These are phyloP conservation scores for Mucor lusitanicus DNA, from an alignment of 371 early-diverging fungal genomes.

Conservation along the genomic window DNA sequence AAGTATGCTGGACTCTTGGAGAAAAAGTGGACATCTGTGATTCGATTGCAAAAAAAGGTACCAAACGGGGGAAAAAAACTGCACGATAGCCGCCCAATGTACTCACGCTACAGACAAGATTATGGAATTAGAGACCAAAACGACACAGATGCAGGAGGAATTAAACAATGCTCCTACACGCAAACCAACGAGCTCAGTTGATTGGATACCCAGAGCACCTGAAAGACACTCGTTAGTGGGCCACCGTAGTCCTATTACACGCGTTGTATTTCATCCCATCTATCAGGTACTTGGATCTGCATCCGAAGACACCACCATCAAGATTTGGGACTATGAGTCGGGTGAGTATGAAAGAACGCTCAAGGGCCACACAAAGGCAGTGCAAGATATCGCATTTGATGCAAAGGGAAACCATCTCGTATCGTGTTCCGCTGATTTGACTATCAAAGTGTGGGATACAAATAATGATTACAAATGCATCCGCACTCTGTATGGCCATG, in stretches of 20 bases:
- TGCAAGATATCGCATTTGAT: conserved; percentile 83
- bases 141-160: conserved; percentile 78
- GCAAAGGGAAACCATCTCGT: conserved; percentile 78
- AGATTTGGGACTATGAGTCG: conserved; percentile 90
- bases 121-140: conserved; percentile 85
- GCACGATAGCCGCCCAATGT: not conserved
- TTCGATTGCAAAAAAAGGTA: conserved; percentile 90
- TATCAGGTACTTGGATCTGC: conserved; percentile 84
- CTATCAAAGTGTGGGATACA: conserved; percentile 90
- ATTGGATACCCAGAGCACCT: conserved; percentile 87
- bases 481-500: conserved; percentile 88
- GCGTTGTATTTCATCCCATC: conserved; percentile 87
- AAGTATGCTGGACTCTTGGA: conserved; percentile 85
- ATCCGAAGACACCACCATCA: conserved; percentile 89
- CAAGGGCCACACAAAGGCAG: conserved; percentile 93
- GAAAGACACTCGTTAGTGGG: conserved; percentile 71
- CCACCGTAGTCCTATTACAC: conserved; percentile 82
- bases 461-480: conserved; percentile 85
- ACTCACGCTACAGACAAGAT: conserved; percentile 52
- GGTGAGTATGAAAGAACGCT: conserved; percentile 89
- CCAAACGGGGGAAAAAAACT: not conserved
- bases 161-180: conserved; percentile 67
- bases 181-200: conserved; percentile 61
- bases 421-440: conserved; percentile 88
- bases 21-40: conserved; percentile 94